Evolutionary conservation across 768 basidiomycete genomes (phyloP).

Genomic region (Phylloporus sp.): DNA sequence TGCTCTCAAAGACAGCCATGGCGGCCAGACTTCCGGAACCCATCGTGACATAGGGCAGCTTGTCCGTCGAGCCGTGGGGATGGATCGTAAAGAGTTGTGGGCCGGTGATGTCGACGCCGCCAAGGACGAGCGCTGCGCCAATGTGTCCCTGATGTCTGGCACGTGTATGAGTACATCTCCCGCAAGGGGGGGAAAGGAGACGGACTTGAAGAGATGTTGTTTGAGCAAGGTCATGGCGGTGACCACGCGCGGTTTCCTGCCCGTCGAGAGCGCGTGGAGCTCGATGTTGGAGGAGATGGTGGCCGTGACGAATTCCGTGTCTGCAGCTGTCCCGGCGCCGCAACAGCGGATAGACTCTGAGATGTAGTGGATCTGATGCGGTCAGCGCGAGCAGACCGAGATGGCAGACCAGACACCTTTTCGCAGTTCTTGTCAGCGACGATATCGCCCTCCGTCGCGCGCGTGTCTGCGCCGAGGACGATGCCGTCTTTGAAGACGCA

Average conservation of each 20-base stretch:
- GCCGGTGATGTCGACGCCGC: constrained; percentile 92
- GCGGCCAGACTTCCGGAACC: constrained; percentile 94
- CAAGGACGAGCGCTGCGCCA: constrained; percentile 93
- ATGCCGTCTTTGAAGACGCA: constrained; percentile 91
- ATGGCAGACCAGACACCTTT: constrained; percentile 57
- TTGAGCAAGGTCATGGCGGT: constrained; percentile 99
- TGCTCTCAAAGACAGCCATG: constrained; percentile 94
- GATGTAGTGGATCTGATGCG: constrained; percentile 87
- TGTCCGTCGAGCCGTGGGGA: constrained; percentile 97
- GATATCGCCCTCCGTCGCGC: constrained; percentile 91
- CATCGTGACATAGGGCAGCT: constrained; percentile 98
- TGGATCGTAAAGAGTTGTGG: constrained; percentile 93
- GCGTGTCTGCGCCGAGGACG: constrained; percentile 92
- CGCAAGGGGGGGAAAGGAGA: background rate
- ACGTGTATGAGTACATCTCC: background rate
- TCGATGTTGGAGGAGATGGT: constrained; percentile 96
- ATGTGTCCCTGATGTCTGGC: constrained; percentile 93
- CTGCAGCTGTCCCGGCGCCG: constrained; percentile 98
- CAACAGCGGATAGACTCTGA: constrained; percentile 95
- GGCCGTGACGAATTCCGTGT: constrained; percentile 92
- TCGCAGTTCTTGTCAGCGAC: constrained; percentile 99
- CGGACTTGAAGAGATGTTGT: constrained; percentile 87
- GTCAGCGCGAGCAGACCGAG: background rate
- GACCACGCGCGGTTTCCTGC: constrained; percentile 87
- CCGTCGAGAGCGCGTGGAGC: constrained; percentile 84